These are phyloP conservation scores for Hypoxylon sp. DNA, from an alignment of 2,329 filamentous ascomycete genomes.

Conservation along the genomic window DNA sequence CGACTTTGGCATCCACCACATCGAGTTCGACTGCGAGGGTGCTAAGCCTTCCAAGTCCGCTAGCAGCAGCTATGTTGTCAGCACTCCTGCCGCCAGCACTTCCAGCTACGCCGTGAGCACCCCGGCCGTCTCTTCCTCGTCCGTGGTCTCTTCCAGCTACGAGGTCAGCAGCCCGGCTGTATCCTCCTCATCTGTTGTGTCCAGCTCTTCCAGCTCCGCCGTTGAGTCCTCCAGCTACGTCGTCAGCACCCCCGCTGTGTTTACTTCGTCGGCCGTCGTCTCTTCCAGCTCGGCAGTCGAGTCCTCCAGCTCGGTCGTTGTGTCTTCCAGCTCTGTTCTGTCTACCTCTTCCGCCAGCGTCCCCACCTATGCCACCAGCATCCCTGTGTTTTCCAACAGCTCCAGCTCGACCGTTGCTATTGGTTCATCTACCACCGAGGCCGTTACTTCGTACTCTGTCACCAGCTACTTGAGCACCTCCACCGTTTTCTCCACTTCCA, in stretches of 20 bases:
- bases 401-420: constrained; percentile 18
- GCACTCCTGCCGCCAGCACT: constrained; percentile 27
- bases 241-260: constrained; percentile 3
- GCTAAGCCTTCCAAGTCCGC: constrained; percentile 37
- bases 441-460: constrained; percentile 42
- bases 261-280: constrained; percentile 2
- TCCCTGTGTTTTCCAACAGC: too few species aligned
- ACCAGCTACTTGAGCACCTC: constrained; percentile 56
- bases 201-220: constrained; percentile 8
- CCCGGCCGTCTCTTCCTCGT: constrained; percentile 18
- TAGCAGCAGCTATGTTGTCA: constrained; percentile 23
- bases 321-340: constrained; percentile 11
- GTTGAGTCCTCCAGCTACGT: constrained; percentile 6
- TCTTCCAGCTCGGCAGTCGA: constrained; percentile 28
- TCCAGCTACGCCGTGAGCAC: constrained; percentile 17
- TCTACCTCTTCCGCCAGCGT: constrained; percentile 26
- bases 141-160: constrained; percentile 12
- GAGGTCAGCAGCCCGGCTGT: constrained; percentile 9
- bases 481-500: constrained; percentile 60
- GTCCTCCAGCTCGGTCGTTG: constrained; percentile 27
- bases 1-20: constrained; percentile 75
- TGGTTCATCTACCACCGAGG: constrained; percentile 29
- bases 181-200: too few species aligned
- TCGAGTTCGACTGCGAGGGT: constrained; percentile 76
- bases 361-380: constrained; percentile 16